Evolutionary conservation across 495 filamentous ascomycete genomes (phyloP).

Genomic region (Mytilinidion resinicola): DNA sequence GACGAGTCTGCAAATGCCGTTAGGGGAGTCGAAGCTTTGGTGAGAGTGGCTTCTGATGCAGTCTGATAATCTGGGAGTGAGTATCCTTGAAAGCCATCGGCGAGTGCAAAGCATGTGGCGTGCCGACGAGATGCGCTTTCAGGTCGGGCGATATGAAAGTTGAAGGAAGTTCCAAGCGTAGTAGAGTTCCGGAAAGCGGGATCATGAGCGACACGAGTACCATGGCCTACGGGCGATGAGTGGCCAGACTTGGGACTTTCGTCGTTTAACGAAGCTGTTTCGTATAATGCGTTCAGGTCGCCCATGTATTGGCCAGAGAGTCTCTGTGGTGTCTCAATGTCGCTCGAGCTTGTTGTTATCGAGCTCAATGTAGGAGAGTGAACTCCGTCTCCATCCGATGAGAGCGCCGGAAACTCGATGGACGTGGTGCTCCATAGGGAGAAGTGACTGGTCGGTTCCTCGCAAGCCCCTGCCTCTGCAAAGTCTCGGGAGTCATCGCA

Average conservation of each 20-base stretch:
- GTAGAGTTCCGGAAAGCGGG: slow-evolving; percentile 1
- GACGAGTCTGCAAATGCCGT: background rate
- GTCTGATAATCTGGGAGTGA: slow-evolving; percentile 20
- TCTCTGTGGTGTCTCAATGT: slow-evolving; percentile 8
- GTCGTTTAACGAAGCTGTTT: no score
- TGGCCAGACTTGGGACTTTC: no score
- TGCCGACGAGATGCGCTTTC: slow-evolving; percentile 14
- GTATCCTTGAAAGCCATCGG: slow-evolving; percentile 20
- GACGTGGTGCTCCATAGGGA: slow-evolving; percentile 21
- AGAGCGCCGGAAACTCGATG: slow-evolving; percentile 6
- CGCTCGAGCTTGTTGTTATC: slow-evolving; percentile 18
- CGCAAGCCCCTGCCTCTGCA: background rate
- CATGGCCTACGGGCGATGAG: background rate
- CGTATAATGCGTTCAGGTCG: background rate
- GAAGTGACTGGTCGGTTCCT: slow-evolving; percentile 16
- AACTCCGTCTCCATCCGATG: slow-evolving; percentile 10
- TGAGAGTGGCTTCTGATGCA: slow-evolving; percentile 13
- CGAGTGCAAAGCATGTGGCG: slow-evolving; percentile 11
- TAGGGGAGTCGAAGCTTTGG: background rate
- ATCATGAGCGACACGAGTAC: background rate
- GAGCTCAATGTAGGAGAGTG: slow-evolving; percentile 25
- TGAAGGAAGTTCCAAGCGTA: slow-evolving; percentile 14
- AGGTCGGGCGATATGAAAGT: slow-evolving; percentile 3
- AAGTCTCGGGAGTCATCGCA: background rate
- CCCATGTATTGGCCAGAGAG: slow-evolving; percentile 8